Evolutionary conservation across 306 rosid genomes (phyloP), one percentile per base, ranked within the genome.

Genomic region (Oemleria cerasiformis): DNA sequence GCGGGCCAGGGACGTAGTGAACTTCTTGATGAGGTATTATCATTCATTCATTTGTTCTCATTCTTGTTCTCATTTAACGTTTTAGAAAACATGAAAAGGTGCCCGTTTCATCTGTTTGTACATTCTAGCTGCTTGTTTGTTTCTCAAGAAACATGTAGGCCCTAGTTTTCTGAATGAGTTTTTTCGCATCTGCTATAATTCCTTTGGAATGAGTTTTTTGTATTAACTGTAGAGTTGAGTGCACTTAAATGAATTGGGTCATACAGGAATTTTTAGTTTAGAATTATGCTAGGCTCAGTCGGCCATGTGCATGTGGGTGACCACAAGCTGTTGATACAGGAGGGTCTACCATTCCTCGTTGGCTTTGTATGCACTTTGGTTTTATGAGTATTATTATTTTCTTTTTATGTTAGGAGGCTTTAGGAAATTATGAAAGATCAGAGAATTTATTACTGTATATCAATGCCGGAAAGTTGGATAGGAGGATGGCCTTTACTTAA

Each of bases 1-100:
- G 92, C 99, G 51, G 91, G 97, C 71, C 96, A 94, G 71, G 99
- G 99, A 59, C 88, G 91, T 62, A 88, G 92, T 82, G 99, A 94
- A 79, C 96, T 94, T 54, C 88, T 89, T 70, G 97, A 94, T 10
- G 99, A 94, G 99, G 99, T 89, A 78, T 68, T 66, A 73, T 54
- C 10, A 47, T 8, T 9, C 36, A 45, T 45, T 45, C 17, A 15
- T 13, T 45, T 5, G 6, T 45, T 45, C 17, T 66, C 23, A 69
- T 11, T 11, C 16, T 57, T 2, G 5, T 23, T 57, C 7, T 66
- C 23, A 55, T 11, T 8, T 69, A 15, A 40, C 21, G 51, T 19
- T 20, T 40, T 9, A 40, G 25, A 20, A 21, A 55, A 42, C 13
- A 3, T 70, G 10, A 30, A 9, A 7, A 23, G 40, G 64, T 67